A percentile compares a stretch with the other conserved stretches of the same genome.
These are phyloP conservation scores for Phalaenopsis aphrodite DNA, from an alignment of 106 monocot species.

Conservation along the genomic window DNA sequence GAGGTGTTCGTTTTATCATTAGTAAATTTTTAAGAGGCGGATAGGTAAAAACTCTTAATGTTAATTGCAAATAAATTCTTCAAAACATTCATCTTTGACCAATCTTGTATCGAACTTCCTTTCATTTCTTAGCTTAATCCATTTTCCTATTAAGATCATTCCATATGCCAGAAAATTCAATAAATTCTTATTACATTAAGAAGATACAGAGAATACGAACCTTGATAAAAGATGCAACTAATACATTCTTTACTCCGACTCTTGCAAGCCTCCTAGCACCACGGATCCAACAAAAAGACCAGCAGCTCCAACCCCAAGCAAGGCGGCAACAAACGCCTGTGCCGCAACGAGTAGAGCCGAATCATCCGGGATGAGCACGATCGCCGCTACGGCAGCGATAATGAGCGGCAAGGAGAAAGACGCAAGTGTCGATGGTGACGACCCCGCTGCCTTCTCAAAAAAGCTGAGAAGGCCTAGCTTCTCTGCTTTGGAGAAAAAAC, in stretches of 20 bases:
- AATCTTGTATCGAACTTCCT: too few relatives aligned
- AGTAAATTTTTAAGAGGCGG: too few relatives aligned
- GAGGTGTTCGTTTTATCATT: too few relatives aligned
- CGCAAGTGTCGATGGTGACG: slow-evolving; percentile 63
- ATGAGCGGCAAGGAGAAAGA: slow-evolving; percentile 70
- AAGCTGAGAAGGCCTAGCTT: slow-evolving; percentile 74
- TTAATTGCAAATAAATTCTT: too few relatives aligned
- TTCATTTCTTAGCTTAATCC: too few relatives aligned
- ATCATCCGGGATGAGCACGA: slow-evolving; percentile 80
- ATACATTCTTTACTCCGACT: slow-evolving; percentile 42
- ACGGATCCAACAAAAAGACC: slow-evolving; percentile 60
- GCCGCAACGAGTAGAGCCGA: slow-evolving; percentile 49
- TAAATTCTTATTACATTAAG: too few relatives aligned
- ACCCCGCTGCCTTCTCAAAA: slow-evolving; percentile 38
- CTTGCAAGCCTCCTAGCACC: slow-evolving; percentile 75
- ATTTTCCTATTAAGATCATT: too few relatives aligned
- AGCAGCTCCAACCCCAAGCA: slow-evolving; percentile 35
- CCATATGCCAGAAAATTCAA: too few relatives aligned
- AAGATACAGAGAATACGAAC: too few relatives aligned
- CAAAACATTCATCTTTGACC: too few relatives aligned
- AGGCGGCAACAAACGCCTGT: slow-evolving; percentile 44
- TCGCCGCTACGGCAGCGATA: slow-evolving; percentile 44
- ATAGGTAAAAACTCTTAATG: too few relatives aligned
- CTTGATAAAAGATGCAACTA: too few relatives aligned
- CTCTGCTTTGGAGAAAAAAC: slow-evolving; percentile 79